Base-by-base conservation (phyloP, 345 rosid genomes). In the Luvunga scandens region DNA sequence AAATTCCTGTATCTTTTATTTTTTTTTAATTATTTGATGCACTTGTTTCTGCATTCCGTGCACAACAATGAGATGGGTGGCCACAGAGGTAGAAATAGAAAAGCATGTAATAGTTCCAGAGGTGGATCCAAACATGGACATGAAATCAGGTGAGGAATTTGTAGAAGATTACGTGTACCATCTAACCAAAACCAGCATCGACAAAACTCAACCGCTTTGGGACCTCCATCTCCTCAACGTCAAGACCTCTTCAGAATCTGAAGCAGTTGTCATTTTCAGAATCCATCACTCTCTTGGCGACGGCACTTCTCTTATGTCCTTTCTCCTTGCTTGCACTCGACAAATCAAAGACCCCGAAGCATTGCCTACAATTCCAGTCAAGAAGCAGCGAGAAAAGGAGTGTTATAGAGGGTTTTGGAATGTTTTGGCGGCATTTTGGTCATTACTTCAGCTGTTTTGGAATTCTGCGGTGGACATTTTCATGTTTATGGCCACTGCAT, bases 201-300 rank as follows among this genome's bases (percentile, higher is more conserved):
- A 53, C 73, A 71, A 30, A 56, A 82, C 88, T 0, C 83, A 84
- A 67, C 90, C 90, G 9, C 71, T 82, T 48, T 85, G 87, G 88
- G 90, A 87, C 63, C 65, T 85, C 24, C 88, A 85, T 59, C 76
- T 87, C 70, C 85, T 85, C 70, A 85, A 87, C 66, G 24, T 85
- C 36, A 74, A 61, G 65, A 82, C 84, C 19, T 75, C 78, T 0
- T 75, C 79, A 0, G 68, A 83, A 9, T 79, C 90, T 8, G 81
- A 85, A 50, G 75, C 90, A 7, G 64, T 77, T 28, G 87, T 69
- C 13, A 36, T 85, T 69, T 76, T 85, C 72, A 65, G 90, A 64
- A 69, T 84, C 71, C 90, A 87, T 80, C 90, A 85, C 84, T 85
- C 90, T 24, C 81, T 85, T 0, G 90, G 90, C 45, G 86, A 85